Evolutionary conservation across 2,329 filamentous ascomycete genomes (phyloP).

Genomic region (Paecilomyces fulvus): DNA sequence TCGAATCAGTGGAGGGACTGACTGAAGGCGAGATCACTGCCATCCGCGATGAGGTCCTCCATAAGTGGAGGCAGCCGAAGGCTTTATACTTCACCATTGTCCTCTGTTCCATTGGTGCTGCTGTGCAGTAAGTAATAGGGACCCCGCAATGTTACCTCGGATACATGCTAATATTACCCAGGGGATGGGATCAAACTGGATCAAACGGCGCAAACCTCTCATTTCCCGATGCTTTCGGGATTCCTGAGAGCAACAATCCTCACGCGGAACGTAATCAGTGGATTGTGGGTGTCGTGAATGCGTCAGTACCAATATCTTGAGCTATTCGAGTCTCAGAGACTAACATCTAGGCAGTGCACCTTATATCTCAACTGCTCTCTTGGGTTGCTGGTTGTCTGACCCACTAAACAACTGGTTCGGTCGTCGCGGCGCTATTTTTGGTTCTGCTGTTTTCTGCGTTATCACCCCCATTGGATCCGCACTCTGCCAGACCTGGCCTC

Average conservation of each 20-base stretch:
- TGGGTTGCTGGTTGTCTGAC: conserved; percentile 61
- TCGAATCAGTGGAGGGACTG: conserved; percentile 36
- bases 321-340: conserved; percentile 20
- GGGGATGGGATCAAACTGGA: conserved; percentile 46
- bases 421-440: conserved; percentile 57
- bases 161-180: conserved; percentile 7
- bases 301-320: conserved; percentile 40
- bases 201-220: conserved; percentile 46
- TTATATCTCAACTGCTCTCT: conserved; percentile 44
- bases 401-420: conserved; percentile 52
- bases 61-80: conserved; percentile 44
- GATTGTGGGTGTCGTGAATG: conserved; percentile 60
- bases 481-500: conserved; percentile 49
- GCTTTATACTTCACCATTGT: conserved; percentile 44
- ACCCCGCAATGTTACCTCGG: background rate
- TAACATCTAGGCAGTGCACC: conserved; percentile 31
- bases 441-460: conserved; percentile 55
- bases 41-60: conserved; percentile 38
- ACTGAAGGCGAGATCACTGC: conserved; percentile 33
- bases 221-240: conserved; percentile 41
- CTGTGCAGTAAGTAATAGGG: conserved; percentile 37
- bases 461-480: conserved; percentile 62
- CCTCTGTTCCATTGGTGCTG: conserved; percentile 45
- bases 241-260: conserved; percentile 27
- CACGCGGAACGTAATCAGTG: conserved; percentile 42